These are phyloP conservation scores for Penicillium frequentans DNA, from an alignment of 2,329 filamentous ascomycete species.

Conservation along the genomic window DNA sequence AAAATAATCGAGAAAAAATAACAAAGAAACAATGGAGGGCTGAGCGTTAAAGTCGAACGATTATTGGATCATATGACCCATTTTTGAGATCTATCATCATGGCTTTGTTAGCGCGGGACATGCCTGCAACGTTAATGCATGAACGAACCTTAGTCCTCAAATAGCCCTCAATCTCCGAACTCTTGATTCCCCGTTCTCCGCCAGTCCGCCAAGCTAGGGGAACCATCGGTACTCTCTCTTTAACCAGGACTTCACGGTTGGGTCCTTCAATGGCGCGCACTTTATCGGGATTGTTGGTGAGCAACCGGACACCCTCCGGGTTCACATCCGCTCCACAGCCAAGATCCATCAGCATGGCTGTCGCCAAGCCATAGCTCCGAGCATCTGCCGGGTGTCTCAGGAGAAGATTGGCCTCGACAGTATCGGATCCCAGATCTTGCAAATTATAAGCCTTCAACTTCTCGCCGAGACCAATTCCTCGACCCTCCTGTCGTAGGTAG, in stretches of 20 bases:
- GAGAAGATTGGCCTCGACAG: slow-evolving; percentile 90
- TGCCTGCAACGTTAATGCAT: background rate
- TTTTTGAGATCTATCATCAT: slow-evolving; percentile 70
- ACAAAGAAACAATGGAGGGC: slow-evolving; percentile 3
- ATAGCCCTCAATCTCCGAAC: slow-evolving; percentile 90
- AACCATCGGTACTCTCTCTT: slow-evolving; percentile 91
- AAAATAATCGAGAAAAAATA: background rate
- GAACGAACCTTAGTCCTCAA: slow-evolving; percentile 82
- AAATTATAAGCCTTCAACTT: slow-evolving; percentile 98
- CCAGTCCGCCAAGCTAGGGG: slow-evolving; percentile 87
- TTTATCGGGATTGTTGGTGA: slow-evolving; percentile 98
- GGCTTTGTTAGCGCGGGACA: slow-evolving; percentile 1
- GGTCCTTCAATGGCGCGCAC: slow-evolving; percentile 91
- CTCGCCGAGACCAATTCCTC: slow-evolving; percentile 89
- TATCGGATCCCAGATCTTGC: slow-evolving; percentile 95
- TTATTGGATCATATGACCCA: slow-evolving; percentile 71
- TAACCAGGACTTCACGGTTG: slow-evolving; percentile 81
- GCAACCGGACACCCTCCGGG: slow-evolving; percentile 62
- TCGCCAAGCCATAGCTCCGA: slow-evolving; percentile 91
- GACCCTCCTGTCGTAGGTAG: slow-evolving; percentile 92
- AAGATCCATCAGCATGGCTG: slow-evolving; percentile 86
- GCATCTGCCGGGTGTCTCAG: slow-evolving; percentile 92
- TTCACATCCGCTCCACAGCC: slow-evolving; percentile 68
- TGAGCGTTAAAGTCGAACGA: slow-evolving; percentile 1
- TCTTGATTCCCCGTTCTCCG: slow-evolving; percentile 74